A percentile compares a stretch with the other conserved stretches of the same genome.
These are phyloP conservation scores for Athelia psychrophila DNA, from an alignment of 1,284 basidiomycete genomes.

Conservation along the genomic window DNA sequence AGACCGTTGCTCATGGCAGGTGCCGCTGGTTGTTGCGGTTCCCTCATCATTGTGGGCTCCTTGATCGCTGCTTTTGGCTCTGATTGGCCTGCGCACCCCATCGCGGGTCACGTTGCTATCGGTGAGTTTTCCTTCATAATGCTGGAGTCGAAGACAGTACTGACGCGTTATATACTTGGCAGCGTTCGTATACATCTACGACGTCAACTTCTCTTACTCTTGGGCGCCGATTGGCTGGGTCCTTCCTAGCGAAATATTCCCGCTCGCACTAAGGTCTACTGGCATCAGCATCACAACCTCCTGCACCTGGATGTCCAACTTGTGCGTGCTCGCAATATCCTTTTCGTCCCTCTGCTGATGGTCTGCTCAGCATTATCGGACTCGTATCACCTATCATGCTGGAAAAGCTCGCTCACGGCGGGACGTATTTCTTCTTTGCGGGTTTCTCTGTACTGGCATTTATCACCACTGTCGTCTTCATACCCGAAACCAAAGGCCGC, in stretches of 20 bases:
- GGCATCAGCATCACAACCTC: conserved; percentile 32
- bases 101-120: conserved; percentile 27
- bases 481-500: conserved; percentile 2
- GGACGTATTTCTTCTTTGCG: conserved; percentile 28
- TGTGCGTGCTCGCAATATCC: conserved; percentile 8
- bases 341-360: neutral
- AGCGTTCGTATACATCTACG: conserved; percentile 30
- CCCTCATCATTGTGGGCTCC: conserved; percentile 25
- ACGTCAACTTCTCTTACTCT: conserved; percentile 31
- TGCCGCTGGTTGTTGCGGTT: conserved; percentile 25
- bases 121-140: conserved; percentile 7
- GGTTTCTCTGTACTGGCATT: conserved; percentile 23
- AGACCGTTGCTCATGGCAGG: conserved; percentile 29
- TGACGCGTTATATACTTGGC: neutral
- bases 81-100: conserved; percentile 22
- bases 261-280: conserved; percentile 27
- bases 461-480: conserved; percentile 14
- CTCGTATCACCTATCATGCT: conserved; percentile 27
- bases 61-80: conserved; percentile 24
- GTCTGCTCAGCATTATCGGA: conserved; percentile 19
- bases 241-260: conserved; percentile 29
- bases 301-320: conserved; percentile 26
- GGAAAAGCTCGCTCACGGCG: conserved; percentile 16
- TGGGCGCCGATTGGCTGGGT: conserved; percentile 34
- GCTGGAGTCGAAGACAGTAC: neutral